phyloP scores from a whole-genome alignment of 768 basidiomycete genomes.

The Auriscalpium vulgare region DNA sequence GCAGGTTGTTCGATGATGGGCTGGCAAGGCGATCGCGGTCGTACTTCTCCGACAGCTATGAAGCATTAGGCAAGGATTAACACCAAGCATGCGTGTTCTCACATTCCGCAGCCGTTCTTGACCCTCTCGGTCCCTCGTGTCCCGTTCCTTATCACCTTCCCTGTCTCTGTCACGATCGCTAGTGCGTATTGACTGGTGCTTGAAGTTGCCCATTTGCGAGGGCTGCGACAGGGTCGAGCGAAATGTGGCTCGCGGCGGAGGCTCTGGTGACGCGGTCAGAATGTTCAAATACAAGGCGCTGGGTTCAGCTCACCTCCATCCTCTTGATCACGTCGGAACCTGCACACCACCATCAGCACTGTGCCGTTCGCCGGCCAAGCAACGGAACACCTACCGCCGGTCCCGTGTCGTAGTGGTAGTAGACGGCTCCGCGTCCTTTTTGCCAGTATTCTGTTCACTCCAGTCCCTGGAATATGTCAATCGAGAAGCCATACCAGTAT shows the following conservation, averaged over 20 bases:
- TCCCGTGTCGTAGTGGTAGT: constrained; percentile 49
- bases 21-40: constrained; percentile 72
- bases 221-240: constrained; percentile 70
- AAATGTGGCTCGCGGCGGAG: constrained; percentile 56
- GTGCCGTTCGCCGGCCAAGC: too few species aligned
- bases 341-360: constrained; percentile 18
- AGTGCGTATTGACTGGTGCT: constrained; percentile 74
- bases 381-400: constrained; percentile 42
- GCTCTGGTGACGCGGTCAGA: constrained; percentile 26
- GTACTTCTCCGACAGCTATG: constrained; percentile 78
- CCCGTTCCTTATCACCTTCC: constrained; percentile 40
- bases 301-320: constrained; percentile 47
- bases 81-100: constrained; percentile 22
- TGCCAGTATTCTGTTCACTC: constrained; percentile 55
- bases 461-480: constrained; percentile 29
- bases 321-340: constrained; percentile 71
- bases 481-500: constrained; percentile 9
- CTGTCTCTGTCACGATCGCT: constrained; percentile 42
- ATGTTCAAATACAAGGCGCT: too few species aligned
- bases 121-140: constrained; percentile 65
- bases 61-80: constrained; percentile 2
- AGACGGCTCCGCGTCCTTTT: constrained; percentile 61
- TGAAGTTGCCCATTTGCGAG: constrained; percentile 91
- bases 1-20: constrained; percentile 35
- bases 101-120: constrained; percentile 75